Evolutionary conservation across 179 eudicot genomes (phyloP).

Genomic region (Sideroxylon spinosum): DNA sequence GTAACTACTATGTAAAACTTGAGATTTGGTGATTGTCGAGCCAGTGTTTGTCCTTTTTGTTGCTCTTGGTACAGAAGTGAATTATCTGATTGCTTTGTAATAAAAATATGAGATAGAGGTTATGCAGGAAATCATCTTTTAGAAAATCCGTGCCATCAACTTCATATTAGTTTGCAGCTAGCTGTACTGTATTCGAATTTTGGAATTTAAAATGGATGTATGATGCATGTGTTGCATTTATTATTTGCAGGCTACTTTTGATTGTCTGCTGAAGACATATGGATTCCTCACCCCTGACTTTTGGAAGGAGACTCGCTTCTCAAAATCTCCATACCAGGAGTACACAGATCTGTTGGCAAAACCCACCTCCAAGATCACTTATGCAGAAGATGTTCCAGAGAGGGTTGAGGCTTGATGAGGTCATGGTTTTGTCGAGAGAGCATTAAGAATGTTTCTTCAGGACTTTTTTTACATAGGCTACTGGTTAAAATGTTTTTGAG

Average conservation of each 20-base stretch:
- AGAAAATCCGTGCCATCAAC: too few relatives aligned
- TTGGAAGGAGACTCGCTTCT: slow-evolving; percentile 55
- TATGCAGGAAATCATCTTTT: too few relatives aligned
- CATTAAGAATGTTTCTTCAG: background rate
- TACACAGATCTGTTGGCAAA: slow-evolving; percentile 50
- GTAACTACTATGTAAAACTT: too few relatives aligned
- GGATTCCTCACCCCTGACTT: slow-evolving; percentile 63
- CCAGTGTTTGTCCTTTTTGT: too few relatives aligned
- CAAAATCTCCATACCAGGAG: slow-evolving; percentile 57
- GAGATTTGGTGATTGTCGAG: too few relatives aligned
- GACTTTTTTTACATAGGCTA: background rate
- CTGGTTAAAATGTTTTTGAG: background rate
- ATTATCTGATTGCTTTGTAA: too few relatives aligned
- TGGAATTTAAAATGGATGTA: too few relatives aligned
- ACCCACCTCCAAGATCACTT: slow-evolving; percentile 35
- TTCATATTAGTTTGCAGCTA: too few relatives aligned
- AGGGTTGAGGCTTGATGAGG: slow-evolving; percentile 33
- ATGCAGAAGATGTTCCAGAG: slow-evolving; percentile 35
- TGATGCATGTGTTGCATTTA: background rate
- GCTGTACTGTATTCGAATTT: too few relatives aligned
- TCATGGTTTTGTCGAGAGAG: background rate
- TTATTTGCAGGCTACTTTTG: slow-evolving; percentile 51
- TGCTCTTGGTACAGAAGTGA: too few relatives aligned
- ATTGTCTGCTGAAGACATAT: slow-evolving; percentile 56
- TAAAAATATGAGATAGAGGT: too few relatives aligned